phyloP scores from a whole-genome alignment of 768 basidiomycete species.

The Crucibulum laeve region DNA sequence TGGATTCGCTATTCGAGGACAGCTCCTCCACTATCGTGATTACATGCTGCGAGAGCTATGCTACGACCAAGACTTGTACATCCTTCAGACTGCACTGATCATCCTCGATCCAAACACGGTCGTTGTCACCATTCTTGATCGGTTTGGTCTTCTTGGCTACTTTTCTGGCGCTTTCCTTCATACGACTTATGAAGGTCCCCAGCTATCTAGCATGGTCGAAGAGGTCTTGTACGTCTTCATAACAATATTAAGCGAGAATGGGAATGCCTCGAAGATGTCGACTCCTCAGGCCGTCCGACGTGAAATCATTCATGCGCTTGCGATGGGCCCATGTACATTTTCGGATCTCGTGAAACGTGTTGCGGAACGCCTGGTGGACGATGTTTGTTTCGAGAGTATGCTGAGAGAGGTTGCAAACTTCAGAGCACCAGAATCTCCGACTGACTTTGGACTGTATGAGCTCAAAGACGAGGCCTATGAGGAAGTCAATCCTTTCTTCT shows the following conservation, averaged over 20 bases:
- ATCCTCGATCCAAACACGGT: slow-evolving; percentile 75
- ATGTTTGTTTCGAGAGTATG: slow-evolving; percentile 75
- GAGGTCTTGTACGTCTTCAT: slow-evolving; percentile 88
- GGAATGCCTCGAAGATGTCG: slow-evolving; percentile 65
- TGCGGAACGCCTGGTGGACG: slow-evolving; percentile 85
- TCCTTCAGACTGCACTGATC: slow-evolving; percentile 81
- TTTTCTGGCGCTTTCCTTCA: slow-evolving; percentile 69
- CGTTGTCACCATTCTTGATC: slow-evolving; percentile 83
- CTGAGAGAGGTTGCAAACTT: slow-evolving; percentile 78
- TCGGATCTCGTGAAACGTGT: slow-evolving; percentile 90
- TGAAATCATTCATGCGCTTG: slow-evolving; percentile 88
- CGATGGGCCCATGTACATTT: slow-evolving; percentile 82
- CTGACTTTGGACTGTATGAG: slow-evolving; percentile 85
- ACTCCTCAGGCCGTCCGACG: slow-evolving; percentile 63
- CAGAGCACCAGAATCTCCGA: slow-evolving; percentile 70
- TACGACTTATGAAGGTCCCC: slow-evolving; percentile 60
- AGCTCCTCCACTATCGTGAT: slow-evolving; percentile 93
- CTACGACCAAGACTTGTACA: slow-evolving; percentile 91
- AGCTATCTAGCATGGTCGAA: slow-evolving; percentile 83
- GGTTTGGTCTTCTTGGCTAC: slow-evolving; percentile 78
- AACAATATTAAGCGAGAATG: slow-evolving; percentile 79
- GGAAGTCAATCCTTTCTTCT: slow-evolving; percentile 94
- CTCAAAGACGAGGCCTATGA: slow-evolving; percentile 78
- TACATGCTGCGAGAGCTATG: slow-evolving; percentile 94
- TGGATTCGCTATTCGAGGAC: slow-evolving; percentile 92